Evolutionary conservation across 371 early-diverging fungal genomes (phyloP).

Genomic region (Mucor lusitanicus): DNA sequence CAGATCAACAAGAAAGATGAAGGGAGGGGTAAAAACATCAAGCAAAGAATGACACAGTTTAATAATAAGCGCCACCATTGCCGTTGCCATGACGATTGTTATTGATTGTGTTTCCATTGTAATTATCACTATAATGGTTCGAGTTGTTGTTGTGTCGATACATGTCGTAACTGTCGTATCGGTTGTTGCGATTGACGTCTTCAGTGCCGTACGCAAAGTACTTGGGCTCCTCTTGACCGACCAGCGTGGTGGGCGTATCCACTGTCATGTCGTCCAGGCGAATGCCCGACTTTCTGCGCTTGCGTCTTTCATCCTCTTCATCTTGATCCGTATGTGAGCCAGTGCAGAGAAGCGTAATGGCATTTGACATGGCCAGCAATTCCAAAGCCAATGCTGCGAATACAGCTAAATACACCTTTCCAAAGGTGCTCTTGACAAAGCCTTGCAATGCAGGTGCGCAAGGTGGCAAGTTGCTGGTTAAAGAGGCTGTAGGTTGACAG

Average conservation of each 20-base stretch:
- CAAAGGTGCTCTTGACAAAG: conserved; percentile 32
- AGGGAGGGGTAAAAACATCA: neutral
- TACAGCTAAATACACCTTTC: conserved; percentile 37
- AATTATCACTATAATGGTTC: conserved; percentile 11
- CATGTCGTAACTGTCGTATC: conserved; percentile 29
- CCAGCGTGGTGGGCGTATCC: conserved; percentile 39
- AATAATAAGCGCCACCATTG: conserved; percentile 14
- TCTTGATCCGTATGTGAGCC: conserved; percentile 23
- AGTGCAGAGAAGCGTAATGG: conserved; percentile 44
- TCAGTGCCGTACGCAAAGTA: conserved; percentile 7
- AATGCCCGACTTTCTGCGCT: conserved; percentile 51
- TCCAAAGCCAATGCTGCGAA: conserved; percentile 49
- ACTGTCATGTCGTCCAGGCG: conserved; percentile 42
- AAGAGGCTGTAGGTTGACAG: conserved; percentile 21
- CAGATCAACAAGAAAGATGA: conserved; percentile 1
- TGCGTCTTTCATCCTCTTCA: conserved; percentile 44
- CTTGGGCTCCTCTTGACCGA: conserved; percentile 22
- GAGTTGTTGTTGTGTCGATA: conserved; percentile 18
- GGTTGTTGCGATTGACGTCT: conserved; percentile 7
- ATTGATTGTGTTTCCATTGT: conserved; percentile 8
- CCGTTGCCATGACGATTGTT: conserved; percentile 13
- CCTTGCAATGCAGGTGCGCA: conserved; percentile 28
- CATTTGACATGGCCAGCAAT: conserved; percentile 44
- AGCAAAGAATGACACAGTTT: neutral
- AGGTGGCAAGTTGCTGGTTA: conserved; percentile 16